Evolutionary conservation across 192 early-diverging fungal species (phyloP), one percentile per base, ranked within the genome.

Genomic region (Mycoemilia scoparia): DNA sequence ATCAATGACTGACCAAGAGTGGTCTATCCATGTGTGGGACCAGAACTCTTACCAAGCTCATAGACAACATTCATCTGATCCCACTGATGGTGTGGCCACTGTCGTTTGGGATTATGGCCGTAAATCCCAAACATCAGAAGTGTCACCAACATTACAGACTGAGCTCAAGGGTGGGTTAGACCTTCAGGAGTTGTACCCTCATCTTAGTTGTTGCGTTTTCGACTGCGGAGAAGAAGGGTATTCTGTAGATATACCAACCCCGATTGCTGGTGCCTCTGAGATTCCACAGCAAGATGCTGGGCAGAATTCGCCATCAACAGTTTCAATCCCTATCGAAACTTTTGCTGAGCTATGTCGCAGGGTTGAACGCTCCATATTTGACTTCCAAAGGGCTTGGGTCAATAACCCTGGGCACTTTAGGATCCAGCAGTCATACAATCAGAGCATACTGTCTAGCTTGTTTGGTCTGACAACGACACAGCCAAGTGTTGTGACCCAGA

Each of bases 351-450:
- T 62, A 23, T 62, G 59, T 10, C 53, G 59, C 4, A 42, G 55
- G 22, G 59, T 62, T 3, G 54, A 62, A 33, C 48, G 56, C 41
- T 48, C 59, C 0, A 46, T 62, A 13, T 33, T 36, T 19, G 52
- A 52, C 49, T 62, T 56, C 32, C 59, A 62, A 32, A 56, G 56
- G 10, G 59, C 56, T 23, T 43, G 55, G 16, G 45, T 62, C 27
- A 54, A 52, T 3, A 56, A 56, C 24, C 59, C 59, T 1, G 59
- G 56, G 41, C 59, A 62, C 24, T 54, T 48, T 15, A 47, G 59
- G 32, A 41, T 62, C 13, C 59, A 62, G 38, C 59, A 62, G 44
- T 62, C 53, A 41, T 62, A 62, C 38, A 62, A 62, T 39, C 59
- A 54, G 38, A 62, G 59, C 30, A 62, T 62, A 34, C 26, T 62